Conservation (phyloP, 805 yeast genomes). For the Starmerella apis region DNA sequence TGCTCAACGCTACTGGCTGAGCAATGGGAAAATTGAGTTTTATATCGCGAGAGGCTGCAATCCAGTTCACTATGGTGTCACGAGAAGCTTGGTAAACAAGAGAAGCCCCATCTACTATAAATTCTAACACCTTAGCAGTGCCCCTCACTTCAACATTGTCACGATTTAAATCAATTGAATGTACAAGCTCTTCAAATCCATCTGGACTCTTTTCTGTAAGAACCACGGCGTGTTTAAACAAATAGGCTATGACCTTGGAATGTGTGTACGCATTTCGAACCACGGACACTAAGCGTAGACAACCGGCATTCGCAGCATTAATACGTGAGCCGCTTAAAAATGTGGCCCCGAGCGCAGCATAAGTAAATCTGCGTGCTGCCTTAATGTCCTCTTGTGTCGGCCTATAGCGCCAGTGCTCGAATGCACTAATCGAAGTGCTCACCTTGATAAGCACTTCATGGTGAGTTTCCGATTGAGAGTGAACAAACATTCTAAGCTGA, state of each 20-base stretch:
- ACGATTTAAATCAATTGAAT: not conserved
- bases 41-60: constrained; percentile 7
- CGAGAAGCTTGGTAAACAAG: not conserved
- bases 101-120: not conserved
- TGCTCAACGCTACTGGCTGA: not conserved
- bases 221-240: constrained; percentile 12
- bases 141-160: not conserved
- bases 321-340: not conserved
- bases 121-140: not conserved
- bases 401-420: not conserved
- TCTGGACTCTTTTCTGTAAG: not conserved
- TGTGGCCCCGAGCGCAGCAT: constrained; percentile 1
- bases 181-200: constrained; percentile 10
- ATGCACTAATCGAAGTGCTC: not conserved
- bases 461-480: not conserved
- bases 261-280: not conserved
- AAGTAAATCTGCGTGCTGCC: not conserved
- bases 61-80: constrained; percentile 6
- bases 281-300: not conserved
- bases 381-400: not conserved
- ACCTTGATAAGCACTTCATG: constrained; percentile 9
- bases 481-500: not conserved
- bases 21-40: constrained; percentile 6
- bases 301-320: not conserved
- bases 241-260: constrained; percentile 1